These are phyloP conservation scores for Epichloe coenophiala DNA, from an alignment of 2,329 filamentous ascomycete species.

Conservation along the genomic window DNA sequence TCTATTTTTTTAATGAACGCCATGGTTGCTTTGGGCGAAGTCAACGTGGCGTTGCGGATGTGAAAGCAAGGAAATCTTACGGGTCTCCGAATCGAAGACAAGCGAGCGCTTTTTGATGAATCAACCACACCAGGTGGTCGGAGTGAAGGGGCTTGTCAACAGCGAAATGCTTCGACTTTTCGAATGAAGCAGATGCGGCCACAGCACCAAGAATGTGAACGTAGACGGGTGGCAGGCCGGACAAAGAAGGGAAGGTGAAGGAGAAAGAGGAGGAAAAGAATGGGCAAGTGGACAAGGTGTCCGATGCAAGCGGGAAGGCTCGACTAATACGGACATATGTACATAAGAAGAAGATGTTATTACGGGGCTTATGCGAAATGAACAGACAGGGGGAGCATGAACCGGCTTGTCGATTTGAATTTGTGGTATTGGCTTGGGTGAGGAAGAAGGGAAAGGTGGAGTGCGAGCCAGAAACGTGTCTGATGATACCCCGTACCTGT, in stretches of 20 bases:
- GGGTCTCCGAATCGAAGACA: not conserved
- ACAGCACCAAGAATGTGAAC: not conserved
- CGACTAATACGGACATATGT: not conserved
- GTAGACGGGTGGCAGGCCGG: not conserved
- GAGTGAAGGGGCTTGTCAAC: not conserved
- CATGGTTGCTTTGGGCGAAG: slow-evolving; percentile 24
- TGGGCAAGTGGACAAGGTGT: not conserved
- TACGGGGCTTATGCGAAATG: not conserved
- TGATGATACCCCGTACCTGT: not conserved
- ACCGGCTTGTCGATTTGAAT: not conserved
- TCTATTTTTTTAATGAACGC: slow-evolving; percentile 73
- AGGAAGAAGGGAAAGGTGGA: not conserved
- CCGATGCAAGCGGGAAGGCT: not conserved
- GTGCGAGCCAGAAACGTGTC: not conserved
- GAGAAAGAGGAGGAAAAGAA: not conserved
- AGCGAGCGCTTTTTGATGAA: not conserved
- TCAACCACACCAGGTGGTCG: not conserved
- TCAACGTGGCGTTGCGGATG: not conserved
- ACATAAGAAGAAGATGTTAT: not conserved
- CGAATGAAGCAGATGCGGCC: not conserved
- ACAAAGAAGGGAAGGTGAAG: not conserved
- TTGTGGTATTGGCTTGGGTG: not conserved
- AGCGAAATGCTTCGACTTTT: not conserved
- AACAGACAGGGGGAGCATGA: not conserved
- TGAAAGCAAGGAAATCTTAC: too few species aligned